Evolutionary conservation across 352 stramenopile genomes (phyloP).

Genomic region (Globisporangium perplexum): DNA sequence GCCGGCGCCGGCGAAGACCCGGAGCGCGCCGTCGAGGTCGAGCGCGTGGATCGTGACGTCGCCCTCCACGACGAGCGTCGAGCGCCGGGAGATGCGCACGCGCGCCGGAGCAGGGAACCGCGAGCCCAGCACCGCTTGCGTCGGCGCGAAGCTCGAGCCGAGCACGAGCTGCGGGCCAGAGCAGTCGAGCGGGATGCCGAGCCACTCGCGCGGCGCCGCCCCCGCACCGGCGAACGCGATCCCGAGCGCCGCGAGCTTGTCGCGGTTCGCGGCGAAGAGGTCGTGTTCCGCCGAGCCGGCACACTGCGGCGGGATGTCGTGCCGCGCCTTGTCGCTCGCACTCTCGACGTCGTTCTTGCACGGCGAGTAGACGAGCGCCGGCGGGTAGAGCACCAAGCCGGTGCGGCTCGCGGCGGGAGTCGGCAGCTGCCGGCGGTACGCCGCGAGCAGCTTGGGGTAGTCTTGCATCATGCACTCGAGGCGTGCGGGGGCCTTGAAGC

Average conservation of each 20-base stretch:
- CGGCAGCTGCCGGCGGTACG: slow-evolving; percentile 17
- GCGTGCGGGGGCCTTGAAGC: slow-evolving; percentile 58
- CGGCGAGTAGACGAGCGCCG: slow-evolving; percentile 60
- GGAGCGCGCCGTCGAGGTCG: slow-evolving; percentile 41
- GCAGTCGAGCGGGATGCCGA: slow-evolving; percentile 42
- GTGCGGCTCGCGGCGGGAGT: slow-evolving; percentile 10
- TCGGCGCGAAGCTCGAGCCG: slow-evolving; percentile 28
- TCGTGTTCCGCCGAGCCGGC: slow-evolving; percentile 64
- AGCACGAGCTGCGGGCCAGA: slow-evolving; percentile 44
- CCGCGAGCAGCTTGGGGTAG: slow-evolving; percentile 56
- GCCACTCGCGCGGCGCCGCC: slow-evolving; percentile 20
- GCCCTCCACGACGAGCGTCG: slow-evolving; percentile 49
- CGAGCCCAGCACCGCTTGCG: slow-evolving; percentile 18
- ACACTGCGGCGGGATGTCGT: slow-evolving; percentile 58
- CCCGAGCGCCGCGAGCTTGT: slow-evolving; percentile 29
- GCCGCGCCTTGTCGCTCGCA: slow-evolving; percentile 37
- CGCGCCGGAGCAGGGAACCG: slow-evolving; percentile 25
- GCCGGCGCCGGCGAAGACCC: slow-evolving; percentile 33
- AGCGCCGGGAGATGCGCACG: slow-evolving; percentile 36
- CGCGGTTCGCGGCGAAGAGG: slow-evolving; percentile 39
- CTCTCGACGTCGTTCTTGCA: slow-evolving; percentile 68
- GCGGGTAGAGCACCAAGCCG: slow-evolving; percentile 49
- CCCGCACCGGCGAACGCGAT: slow-evolving; percentile 5
- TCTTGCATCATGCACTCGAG: slow-evolving; percentile 83
- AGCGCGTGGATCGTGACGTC: slow-evolving; percentile 38